Evolutionary conservation across 2,329 filamentous ascomycete genomes (phyloP), one percentile per base, ranked within the genome.

Genomic region (Talaromyces marneffei): DNA sequence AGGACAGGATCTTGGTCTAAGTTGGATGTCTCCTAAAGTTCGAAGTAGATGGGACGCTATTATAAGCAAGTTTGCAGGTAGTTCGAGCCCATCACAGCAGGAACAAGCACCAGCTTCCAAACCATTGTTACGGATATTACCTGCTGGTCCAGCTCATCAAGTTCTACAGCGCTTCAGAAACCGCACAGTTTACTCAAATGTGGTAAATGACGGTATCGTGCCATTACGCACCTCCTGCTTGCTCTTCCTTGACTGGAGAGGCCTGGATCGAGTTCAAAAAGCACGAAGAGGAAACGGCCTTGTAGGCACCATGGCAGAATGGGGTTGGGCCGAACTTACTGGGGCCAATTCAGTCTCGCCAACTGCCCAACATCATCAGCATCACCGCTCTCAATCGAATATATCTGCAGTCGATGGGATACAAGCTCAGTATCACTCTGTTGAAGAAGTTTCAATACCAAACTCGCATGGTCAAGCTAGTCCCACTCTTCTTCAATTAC

Each of bases 161-260:
- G 93, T 92, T 1, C 77, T 97, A 42, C 87, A 89, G 71, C 91
- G 90, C 76, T 97, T 97, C 74, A 83, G 91, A 23, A 96, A 95
- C 72, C 83, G 93, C 16, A 97, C 94, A 0, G 82, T 97, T 1
- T 97, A 97, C 73, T 96, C 92, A 1, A 97, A 97, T 69, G 92
- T 97, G 12, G 93, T 97, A 67, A 97, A 97, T 70, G 93, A 97
- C 75, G 93, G 92, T 2, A 97, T 99, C 67, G 94, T 99, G 4
- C 94, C 94, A 2, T 78, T 99, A 35, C 86, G 94, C 23, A 99
- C 94, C 4, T 97, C 93, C 65, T 99, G 93, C 74, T 80, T 99
- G n/a, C 78, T 99, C 5, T 99, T 99, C 70, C 79, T 99, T 1
- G 94, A 99, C 72, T 99, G 94, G 94, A 89, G 92, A 75, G 94